phyloP scores from a whole-genome alignment of 495 filamentous ascomycete species.

The Tetracladium marchalianum region DNA sequence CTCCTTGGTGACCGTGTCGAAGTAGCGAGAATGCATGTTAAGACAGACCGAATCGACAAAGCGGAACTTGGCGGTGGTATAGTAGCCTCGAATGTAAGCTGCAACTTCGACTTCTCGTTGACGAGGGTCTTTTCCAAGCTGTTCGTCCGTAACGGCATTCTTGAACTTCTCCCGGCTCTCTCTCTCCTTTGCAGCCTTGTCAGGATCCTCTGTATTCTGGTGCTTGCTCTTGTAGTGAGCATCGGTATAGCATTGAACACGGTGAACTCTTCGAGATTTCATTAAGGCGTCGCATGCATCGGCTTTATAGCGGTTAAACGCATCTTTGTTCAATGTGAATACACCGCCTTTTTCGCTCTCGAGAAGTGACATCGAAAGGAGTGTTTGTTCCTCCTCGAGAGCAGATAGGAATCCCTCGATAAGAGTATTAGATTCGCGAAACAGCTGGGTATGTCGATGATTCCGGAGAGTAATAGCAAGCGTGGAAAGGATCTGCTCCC shows the following conservation, averaged over 20 bases:
- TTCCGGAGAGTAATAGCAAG: neutral
- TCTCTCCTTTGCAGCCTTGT: conserved; percentile 20
- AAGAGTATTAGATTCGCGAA: neutral
- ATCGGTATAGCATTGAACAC: neutral
- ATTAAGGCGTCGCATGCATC: conserved; percentile 2
- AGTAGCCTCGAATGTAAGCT: conserved; percentile 41
- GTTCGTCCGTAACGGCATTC: conserved; percentile 10
- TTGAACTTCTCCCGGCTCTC: conserved; percentile 18
- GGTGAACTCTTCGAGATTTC: neutral
- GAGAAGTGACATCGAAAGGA: neutral
- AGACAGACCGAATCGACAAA: conserved; percentile 39
- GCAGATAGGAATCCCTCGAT: conserved; percentile 5
- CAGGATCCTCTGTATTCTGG: conserved; percentile 3
- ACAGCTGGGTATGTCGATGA: conserved; percentile 12
- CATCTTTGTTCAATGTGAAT: conserved; percentile 14
- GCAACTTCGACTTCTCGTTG: conserved; percentile 36
- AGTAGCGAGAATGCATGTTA: conserved; percentile 33
- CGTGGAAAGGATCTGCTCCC: neutral
- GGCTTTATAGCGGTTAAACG: neutral
- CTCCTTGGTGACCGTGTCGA: conserved; percentile 24
- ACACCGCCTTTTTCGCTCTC: conserved; percentile 4
- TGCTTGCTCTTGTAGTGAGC: neutral
- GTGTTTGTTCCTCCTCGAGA: conserved; percentile 3
- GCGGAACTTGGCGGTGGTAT: conserved; percentile 36
- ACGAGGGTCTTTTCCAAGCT: conserved; percentile 32